Base-by-base conservation (phyloP, 2,329 filamentous ascomycete genomes). In the Paecilomyces sp. region DNA sequence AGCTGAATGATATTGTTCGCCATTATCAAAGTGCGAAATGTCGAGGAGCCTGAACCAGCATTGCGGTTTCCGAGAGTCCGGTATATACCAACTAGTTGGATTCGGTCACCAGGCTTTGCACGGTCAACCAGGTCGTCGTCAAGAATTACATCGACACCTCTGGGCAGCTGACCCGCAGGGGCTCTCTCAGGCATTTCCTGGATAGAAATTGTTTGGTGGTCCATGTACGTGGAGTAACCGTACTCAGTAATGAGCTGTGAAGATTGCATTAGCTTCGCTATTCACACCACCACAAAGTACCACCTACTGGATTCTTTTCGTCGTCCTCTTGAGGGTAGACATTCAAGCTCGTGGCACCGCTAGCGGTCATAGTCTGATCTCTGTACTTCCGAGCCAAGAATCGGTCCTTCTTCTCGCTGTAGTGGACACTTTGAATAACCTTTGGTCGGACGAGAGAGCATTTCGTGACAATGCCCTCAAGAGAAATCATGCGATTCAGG, bases 121-220 rank as follows among this genome's bases (percentile, higher is more conserved):
- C 85, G 87, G 74, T 99, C 94, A 15, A 97, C 94, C 57, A 99
- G 82, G 72, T 99, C 94, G 73, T 99, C 94, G 72, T 99, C 94
- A 65, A 99, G 80, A 66, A 99, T 92, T 13, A 97, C 92, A 76
- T 99, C 94, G 18, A 99, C 94, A 59, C 93, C 92, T 58, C 94
- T 88, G 61, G 94, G 94, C 64, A 99, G 83, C 80, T 97, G 94
- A 57, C 94, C 94, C 61, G 94, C 93, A 58, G 94, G 94, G 1
- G 94, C 94, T 67, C 93, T 84, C 76, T 99, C 94, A 0, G 94
- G 94, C 94, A 99, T 99, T 79, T 99, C 94, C 77, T 99, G 94
- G 65, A 99, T 97, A 0, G 93, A 97, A 61, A 99, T 91, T 15
- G 91, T 96, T 75, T 99, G 94, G 72, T 99, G 94, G 73, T 99